Evolutionary conservation across 345 rosid genomes (phyloP).

Genomic region (Populus euphratica): DNA sequence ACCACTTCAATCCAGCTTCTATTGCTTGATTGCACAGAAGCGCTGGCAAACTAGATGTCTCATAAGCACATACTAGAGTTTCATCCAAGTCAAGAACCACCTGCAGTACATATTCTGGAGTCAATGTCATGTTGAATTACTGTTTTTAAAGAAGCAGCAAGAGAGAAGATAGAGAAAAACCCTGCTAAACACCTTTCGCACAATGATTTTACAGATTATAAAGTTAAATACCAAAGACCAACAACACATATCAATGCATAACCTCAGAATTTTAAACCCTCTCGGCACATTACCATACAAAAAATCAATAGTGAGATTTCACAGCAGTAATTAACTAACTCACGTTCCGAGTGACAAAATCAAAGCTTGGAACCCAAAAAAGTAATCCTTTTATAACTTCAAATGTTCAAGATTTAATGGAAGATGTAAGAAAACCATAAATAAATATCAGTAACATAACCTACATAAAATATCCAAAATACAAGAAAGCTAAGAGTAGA

Average conservation of each 20-base stretch:
- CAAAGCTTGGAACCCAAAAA: not conserved
- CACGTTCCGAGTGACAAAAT: not conserved
- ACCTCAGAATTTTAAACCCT: not conserved
- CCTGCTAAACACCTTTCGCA: not conserved
- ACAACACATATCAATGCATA: not conserved
- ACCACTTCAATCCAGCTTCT: slow-evolving; percentile 80
- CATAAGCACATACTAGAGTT: slow-evolving; percentile 90
- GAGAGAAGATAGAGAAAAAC: not conserved
- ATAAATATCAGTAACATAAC: not conserved
- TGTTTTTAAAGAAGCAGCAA: not conserved
- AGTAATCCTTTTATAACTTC: not conserved
- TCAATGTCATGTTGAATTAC: not conserved
- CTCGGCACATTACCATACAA: not conserved
- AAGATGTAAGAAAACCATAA: not conserved
- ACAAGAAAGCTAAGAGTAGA: not conserved
- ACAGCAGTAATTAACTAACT: not conserved
- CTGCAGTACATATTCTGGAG: slow-evolving; percentile 35
- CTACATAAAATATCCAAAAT: not conserved
- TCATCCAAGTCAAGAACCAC: slow-evolving; percentile 98
- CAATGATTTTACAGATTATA: not conserved
- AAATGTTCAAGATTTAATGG: not conserved
- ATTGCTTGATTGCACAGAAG: slow-evolving; percentile 58
- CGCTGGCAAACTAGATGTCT: slow-evolving; percentile 74
- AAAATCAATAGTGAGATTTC: not conserved
- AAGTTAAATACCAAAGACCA: not conserved